A percentile compares a stretch with the other conserved stretches of the same genome.
Conservation (phyloP, 352 stramenopile genomes). For the Globisporangium okanoganense region DNA sequence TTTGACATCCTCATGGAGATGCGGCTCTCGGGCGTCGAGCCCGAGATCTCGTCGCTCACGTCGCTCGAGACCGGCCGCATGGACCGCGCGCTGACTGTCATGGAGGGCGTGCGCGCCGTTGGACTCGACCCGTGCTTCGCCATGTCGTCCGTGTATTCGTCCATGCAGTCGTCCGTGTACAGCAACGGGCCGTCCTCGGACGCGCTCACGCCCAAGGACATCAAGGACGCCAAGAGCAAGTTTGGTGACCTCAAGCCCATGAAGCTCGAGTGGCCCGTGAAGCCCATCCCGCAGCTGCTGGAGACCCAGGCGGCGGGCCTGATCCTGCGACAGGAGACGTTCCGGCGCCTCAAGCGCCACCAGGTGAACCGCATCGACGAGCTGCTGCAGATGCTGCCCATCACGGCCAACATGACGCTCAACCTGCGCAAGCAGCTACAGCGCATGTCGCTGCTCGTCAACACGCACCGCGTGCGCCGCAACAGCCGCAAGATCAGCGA, state of each 20-base stretch:
- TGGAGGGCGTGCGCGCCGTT: constrained; percentile 82
- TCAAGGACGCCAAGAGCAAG: constrained; percentile 48
- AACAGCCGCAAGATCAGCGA: constrained; percentile 50
- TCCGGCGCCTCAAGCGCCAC: constrained; percentile 75
- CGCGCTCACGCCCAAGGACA: constrained; percentile 41
- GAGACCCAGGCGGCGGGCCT: constrained; percentile 78
- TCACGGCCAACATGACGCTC: constrained; percentile 86
- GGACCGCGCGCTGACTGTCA: constrained; percentile 80
- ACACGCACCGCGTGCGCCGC: constrained; percentile 75
- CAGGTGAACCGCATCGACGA: constrained; percentile 83
- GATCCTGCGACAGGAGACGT: constrained; percentile 82
- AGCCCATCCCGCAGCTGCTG: constrained; percentile 74
- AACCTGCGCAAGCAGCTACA: constrained; percentile 84
- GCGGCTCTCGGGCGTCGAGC: constrained; percentile 73
- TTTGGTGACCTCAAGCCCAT: constrained; percentile 57
- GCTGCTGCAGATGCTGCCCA: constrained; percentile 79
- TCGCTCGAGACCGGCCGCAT: constrained; percentile 83
- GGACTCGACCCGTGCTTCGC: constrained; percentile 82
- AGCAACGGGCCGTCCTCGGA: constrained; percentile 53
- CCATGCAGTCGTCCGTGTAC: constrained; percentile 73
- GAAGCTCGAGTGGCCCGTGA: constrained; percentile 65
- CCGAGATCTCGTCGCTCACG: constrained; percentile 79
- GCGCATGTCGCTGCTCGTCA: constrained; percentile 84
- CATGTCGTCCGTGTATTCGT: constrained; percentile 83
- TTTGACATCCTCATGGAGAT: constrained; percentile 87